phyloP scores from a whole-genome alignment of 2,329 filamentous ascomycete species.

The Raffaelea albimanens region DNA sequence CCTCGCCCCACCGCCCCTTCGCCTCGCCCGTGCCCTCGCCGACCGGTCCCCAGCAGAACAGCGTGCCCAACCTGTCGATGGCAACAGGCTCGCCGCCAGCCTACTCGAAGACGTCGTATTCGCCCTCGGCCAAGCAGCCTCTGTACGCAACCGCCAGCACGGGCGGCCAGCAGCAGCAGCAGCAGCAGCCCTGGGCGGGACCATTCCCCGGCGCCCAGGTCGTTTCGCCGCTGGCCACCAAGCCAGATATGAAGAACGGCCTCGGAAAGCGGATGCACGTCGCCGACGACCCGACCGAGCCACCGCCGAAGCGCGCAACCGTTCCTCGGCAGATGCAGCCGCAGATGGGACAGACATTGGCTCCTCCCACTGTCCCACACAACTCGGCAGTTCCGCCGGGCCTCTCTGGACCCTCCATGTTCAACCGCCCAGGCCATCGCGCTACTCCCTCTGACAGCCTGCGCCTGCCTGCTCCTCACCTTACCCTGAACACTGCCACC shows the following conservation, averaged over 20 bases:
- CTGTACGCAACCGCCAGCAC: background rate
- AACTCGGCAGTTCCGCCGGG: background rate
- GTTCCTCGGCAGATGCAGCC: conserved; percentile 12
- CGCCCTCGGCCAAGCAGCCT: conserved; percentile 1
- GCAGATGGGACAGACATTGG: conserved; percentile 7
- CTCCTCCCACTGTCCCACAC: conserved; percentile 1
- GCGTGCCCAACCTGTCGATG: background rate
- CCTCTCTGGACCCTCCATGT: background rate
- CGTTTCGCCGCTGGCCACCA: conserved; percentile 39
- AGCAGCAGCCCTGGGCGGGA: conserved; percentile 1
- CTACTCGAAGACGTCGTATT: background rate
- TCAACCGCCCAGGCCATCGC: background rate
- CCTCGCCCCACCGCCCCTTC: conserved; percentile 26
- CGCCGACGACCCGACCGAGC: conserved; percentile 41
- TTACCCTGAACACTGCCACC: conserved; percentile 52
- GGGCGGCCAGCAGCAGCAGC: background rate
- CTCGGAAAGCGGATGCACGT: conserved; percentile 39
- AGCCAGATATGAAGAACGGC: conserved; percentile 29
- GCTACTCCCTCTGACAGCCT: conserved; percentile 18
- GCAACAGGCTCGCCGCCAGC: background rate
- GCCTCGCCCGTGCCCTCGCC: conserved; percentile 42
- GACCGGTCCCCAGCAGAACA: conserved; percentile 25
- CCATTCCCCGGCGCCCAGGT: conserved; percentile 24
- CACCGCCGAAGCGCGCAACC: conserved; percentile 42
- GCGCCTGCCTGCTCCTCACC: conserved; percentile 60